A percentile compares a stretch with the other conserved stretches of the same genome.
Evolutionary conservation across 805 yeast species (phyloP).

Genomic region (Naumovozyma castellii): DNA sequence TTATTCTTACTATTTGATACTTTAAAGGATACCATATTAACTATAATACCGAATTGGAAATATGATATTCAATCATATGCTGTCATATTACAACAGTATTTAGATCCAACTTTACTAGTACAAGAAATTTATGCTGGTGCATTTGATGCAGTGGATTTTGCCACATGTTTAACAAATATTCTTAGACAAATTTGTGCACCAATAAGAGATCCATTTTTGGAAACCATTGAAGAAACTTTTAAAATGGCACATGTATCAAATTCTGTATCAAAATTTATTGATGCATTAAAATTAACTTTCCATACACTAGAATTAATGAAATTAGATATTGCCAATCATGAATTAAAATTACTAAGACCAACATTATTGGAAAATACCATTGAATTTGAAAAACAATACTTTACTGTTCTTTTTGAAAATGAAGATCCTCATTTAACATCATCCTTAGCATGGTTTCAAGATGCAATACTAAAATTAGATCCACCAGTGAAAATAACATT

Average conservation of each 20-base stretch:
- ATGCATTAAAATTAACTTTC: slow-evolving; percentile 68
- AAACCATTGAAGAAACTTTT: slow-evolving; percentile 61
- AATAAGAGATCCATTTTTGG: slow-evolving; percentile 86
- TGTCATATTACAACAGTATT: slow-evolving; percentile 19
- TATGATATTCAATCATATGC: background rate
- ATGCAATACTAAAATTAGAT: background rate
- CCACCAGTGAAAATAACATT: too few relatives aligned
- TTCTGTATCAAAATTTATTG: slow-evolving; percentile 47
- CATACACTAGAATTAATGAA: slow-evolving; percentile 89
- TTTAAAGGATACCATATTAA: slow-evolving; percentile 60
- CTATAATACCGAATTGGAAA: slow-evolving; percentile 72
- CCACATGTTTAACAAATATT: slow-evolving; percentile 64
- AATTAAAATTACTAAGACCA: slow-evolving; percentile 76
- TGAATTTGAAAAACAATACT: slow-evolving; percentile 81
- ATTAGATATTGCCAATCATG: slow-evolving; percentile 93
- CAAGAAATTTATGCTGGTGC: slow-evolving; percentile 67
- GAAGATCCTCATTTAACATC: slow-evolving; percentile 51
- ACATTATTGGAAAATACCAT: slow-evolving; percentile 77
- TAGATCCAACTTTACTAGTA: slow-evolving; percentile 65
- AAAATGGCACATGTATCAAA: slow-evolving; percentile 34
- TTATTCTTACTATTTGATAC: slow-evolving; percentile 68
- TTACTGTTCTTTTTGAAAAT: slow-evolving; percentile 34
- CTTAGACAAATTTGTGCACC: slow-evolving; percentile 92
- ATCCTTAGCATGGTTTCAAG: slow-evolving; percentile 56
- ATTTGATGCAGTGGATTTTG: slow-evolving; percentile 58